Evolutionary conservation across 345 rosid genomes (phyloP), one percentile per base, ranked within the genome.

Genomic region (Gynandropsis gynandra): DNA sequence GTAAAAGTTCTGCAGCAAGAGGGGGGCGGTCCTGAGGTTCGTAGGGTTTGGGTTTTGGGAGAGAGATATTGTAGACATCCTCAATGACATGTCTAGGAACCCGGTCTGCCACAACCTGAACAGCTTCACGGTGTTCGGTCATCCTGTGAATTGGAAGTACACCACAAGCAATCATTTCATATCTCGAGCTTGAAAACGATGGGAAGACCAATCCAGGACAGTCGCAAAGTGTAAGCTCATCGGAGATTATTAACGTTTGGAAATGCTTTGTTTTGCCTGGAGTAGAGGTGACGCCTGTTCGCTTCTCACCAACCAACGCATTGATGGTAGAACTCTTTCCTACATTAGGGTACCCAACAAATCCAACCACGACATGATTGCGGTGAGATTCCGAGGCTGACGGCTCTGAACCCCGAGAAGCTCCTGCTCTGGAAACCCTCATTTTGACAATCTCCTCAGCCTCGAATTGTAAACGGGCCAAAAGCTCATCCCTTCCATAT

Each of bases 191-290:
- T 38, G 98, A 80, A 75, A 87, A 87, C 19, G 96, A 84, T 16
- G 96, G 92, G 64, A 87, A 87, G 5, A 90, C 95, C 67, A 84
- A 69, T 40, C 98, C 92, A 17, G 95, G 98, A 50, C 98, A 87
- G 59, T 87, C 98, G 7, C 98, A 87, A 1, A 90, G 76, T 42
- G 80, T 87, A n/a, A 90, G 61, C 60, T 82, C 78, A 44, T 84
- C 80, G 0, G 95, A 87, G 35, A 90, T 84, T 38, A 80, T 80
- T 42, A 84, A 60, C 7, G 98, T 90, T 65, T 87, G 98, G 74
- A 90, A 90, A 65, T 90, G 96, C 67, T 84, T 90, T 1, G 98
- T 90, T 74, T 90, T 90, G 27, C 98, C 98, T 0, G 98, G 96
- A 14, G 98, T 87, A 31, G 95, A 82, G 47, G 96, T 90, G 34